These are phyloP conservation scores for Rhizopogon salebrosus DNA, from an alignment of 768 basidiomycete genomes.

Conservation along the genomic window DNA sequence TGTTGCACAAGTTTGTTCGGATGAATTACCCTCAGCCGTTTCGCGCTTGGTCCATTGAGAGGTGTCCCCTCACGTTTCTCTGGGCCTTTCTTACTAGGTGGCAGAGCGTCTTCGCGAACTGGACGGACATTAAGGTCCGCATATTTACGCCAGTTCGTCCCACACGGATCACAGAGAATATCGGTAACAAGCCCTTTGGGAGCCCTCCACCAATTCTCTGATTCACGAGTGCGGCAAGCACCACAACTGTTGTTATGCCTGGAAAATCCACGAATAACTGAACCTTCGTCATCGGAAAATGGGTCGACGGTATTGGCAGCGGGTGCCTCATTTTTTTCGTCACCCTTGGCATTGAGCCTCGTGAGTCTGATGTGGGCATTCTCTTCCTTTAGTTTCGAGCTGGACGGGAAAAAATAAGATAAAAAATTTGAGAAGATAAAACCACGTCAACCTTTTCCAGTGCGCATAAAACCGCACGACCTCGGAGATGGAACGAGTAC, in stretches of 20 bases:
- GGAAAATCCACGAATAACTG: conserved; percentile 54
- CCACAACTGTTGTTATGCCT: conserved; percentile 63
- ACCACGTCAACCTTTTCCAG: conserved; percentile 69
- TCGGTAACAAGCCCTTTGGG: conserved; percentile 77
- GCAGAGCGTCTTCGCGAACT: conserved; percentile 58
- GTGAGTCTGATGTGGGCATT: conserved; percentile 45
- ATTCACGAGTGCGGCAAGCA: conserved; percentile 80
- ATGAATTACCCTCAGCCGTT: conserved; percentile 56
- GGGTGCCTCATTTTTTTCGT: conserved; percentile 17
- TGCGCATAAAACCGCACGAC: conserved; percentile 80
- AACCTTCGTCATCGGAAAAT: conserved; percentile 68
- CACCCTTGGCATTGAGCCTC: conserved; percentile 25
- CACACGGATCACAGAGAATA: conserved; percentile 82
- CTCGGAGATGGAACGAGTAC: conserved; percentile 63
- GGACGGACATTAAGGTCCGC: conserved; percentile 80
- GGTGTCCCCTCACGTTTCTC: conserved; percentile 64
- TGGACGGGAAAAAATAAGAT: conserved; percentile 22
- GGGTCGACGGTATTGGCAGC: conserved; percentile 28
- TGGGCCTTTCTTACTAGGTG: conserved; percentile 34
- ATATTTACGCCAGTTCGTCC: conserved; percentile 89
- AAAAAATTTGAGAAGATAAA: conserved; percentile 2
- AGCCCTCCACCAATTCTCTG: conserved; percentile 85
- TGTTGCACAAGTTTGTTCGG: background rate
- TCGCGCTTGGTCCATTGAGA: conserved; percentile 44
- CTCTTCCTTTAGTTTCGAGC: conserved; percentile 66